phyloP scores from a whole-genome alignment of 2,329 filamentous ascomycete species.

The Alternaria hordeiaustralica region DNA sequence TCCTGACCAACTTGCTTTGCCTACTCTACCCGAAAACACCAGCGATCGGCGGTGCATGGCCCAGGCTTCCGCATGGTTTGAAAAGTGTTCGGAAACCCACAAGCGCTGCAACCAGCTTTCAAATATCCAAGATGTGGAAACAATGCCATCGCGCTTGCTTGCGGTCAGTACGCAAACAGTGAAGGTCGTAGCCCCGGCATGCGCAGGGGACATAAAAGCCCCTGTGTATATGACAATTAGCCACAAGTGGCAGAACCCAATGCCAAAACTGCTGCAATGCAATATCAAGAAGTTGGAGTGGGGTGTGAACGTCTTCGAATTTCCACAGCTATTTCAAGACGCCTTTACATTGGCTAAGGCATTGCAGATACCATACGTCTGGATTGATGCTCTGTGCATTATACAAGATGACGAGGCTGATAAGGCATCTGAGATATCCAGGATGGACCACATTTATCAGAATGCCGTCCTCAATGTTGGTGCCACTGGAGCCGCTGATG shows the following conservation, averaged over 20 bases:
- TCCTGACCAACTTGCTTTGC: neutral
- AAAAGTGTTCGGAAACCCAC: neutral
- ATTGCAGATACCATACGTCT: neutral
- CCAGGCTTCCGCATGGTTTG: neutral
- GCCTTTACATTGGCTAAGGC: neutral
- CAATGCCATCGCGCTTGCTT: neutral
- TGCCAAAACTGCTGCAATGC: neutral
- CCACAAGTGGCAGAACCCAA: neutral
- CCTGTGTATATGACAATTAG: neutral
- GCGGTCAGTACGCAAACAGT: neutral
- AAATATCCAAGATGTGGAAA: neutral
- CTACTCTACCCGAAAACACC: neutral
- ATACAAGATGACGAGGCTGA: neutral
- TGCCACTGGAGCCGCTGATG: neutral
- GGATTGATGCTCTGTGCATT: neutral
- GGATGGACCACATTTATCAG: neutral
- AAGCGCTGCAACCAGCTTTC: neutral
- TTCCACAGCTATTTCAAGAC: neutral
- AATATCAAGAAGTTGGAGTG: neutral
- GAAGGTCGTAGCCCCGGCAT: neutral
- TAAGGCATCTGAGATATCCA: neutral
- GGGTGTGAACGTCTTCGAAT: fast-evolving
- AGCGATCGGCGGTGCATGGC: neutral
- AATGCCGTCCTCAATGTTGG: neutral
- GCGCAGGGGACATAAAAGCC: fast-evolving